A percentile compares a stretch with the other conserved stretches of the same genome.
Conservation (phyloP, 768 basidiomycete genomes). For the Pleurotus citrinopileatus region DNA sequence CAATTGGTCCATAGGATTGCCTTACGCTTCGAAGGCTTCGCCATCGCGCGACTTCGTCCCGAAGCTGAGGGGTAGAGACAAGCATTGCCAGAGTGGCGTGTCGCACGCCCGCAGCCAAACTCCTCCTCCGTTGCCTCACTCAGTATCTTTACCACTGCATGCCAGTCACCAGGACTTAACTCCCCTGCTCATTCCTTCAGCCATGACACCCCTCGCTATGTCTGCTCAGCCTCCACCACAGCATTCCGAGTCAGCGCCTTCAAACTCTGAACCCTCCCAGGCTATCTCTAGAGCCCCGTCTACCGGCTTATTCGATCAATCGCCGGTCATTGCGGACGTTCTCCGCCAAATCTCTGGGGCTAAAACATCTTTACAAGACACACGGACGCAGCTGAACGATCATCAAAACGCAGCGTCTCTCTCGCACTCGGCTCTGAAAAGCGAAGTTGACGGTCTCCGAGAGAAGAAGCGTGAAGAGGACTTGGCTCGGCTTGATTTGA, state of each 20-base stretch:
- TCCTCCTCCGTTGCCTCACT: slow-evolving; percentile 82
- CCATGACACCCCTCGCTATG: slow-evolving; percentile 15
- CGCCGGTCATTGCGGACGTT: slow-evolving; percentile 70
- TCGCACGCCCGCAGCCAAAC: slow-evolving; percentile 59
- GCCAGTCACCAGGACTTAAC: slow-evolving; percentile 33
- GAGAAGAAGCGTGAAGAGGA: slow-evolving; percentile 84
- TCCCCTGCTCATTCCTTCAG: slow-evolving; percentile 20
- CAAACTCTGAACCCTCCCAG: slow-evolving; percentile 18
- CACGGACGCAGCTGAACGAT: slow-evolving; percentile 68
- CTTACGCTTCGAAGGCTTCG: slow-evolving; percentile 47
- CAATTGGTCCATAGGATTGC: slow-evolving; percentile 35
- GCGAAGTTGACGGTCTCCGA: slow-evolving; percentile 71
- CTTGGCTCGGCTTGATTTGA: slow-evolving; percentile 69
- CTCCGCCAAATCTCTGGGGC: slow-evolving; percentile 67
- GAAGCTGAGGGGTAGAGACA: slow-evolving; percentile 55
- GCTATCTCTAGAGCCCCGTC: slow-evolving; percentile 37
- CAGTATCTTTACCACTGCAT: slow-evolving; percentile 76
- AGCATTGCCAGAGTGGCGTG: slow-evolving; percentile 38
- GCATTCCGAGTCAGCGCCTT: slow-evolving; percentile 18
- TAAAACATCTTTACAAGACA: slow-evolving; percentile 60
- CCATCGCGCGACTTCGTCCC: slow-evolving; percentile 49
- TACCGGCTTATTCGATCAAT: slow-evolving; percentile 50
- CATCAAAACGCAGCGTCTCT: slow-evolving; percentile 53
- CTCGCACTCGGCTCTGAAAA: slow-evolving; percentile 63
- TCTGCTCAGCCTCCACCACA: slow-evolving; percentile 22